Evolutionary conservation across 495 filamentous ascomycete genomes (phyloP).

Genomic region (Pyrenopolyporus hunteri): DNA sequence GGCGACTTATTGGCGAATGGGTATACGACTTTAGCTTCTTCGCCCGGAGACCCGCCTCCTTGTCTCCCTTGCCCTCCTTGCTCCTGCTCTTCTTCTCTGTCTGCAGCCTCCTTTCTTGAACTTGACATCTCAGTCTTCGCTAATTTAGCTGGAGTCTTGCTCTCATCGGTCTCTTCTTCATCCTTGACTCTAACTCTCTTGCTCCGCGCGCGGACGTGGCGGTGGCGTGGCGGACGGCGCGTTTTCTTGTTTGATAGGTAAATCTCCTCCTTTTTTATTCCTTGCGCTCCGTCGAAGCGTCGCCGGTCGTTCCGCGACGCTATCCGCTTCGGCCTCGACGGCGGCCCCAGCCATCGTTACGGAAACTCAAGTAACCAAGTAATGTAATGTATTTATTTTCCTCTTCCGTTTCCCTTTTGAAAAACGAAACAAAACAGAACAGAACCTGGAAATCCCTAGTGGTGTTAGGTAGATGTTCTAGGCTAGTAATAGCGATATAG

Average conservation of each 20-base stretch:
- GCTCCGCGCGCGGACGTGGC: neutral
- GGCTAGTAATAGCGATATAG: too few species aligned
- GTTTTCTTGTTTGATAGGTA: conserved; percentile 13
- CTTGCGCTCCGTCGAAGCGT: conserved; percentile 31
- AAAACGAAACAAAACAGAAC: too few species aligned
- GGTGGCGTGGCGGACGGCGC: neutral
- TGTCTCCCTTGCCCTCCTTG: conserved; percentile 3
- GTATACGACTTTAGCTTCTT: conserved; percentile 45
- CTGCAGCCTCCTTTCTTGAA: neutral
- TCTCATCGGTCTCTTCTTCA: conserved; percentile 3
- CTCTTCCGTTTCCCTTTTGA: too few species aligned
- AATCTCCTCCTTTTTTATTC: conserved; percentile 12
- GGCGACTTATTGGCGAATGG: conserved; percentile 55
- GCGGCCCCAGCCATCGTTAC: neutral
- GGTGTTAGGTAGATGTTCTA: too few species aligned
- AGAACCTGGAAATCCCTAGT: too few species aligned
- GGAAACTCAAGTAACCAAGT: neutral
- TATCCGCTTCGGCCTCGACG: neutral
- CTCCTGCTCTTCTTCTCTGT: neutral
- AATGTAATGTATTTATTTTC: too few species aligned
- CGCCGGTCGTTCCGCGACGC: neutral
- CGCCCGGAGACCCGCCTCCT: conserved; percentile 31
- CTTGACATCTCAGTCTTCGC: conserved; percentile 6
- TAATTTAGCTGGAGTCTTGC: conserved; percentile 4
- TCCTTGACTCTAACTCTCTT: conserved; percentile 13